Evolutionary conservation across 1,139 yeast genomes (phyloP), one percentile per base, ranked within the genome.

Genomic region (Hanseniaspora gamundiae): DNA sequence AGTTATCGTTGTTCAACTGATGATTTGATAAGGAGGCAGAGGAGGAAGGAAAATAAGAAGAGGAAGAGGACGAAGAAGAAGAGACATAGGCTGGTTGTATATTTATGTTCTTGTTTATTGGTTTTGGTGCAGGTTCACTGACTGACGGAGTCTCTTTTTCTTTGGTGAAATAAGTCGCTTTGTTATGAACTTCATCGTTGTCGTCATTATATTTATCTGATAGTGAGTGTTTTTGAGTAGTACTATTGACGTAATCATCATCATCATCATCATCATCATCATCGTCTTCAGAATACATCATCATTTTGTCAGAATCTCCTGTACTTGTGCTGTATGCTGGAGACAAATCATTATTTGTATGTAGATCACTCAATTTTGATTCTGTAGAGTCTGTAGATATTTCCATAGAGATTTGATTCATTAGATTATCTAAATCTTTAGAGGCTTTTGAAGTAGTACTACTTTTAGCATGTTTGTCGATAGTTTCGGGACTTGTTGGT

Each of bases 371-470:
- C n/a, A n/a, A n/a, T n/a, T n/a, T n/a, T n/a, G n/a, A n/a, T n/a
- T n/a, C n/a, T n/a, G n/a, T n/a, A n/a, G 38, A 42, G 42, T 6
- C 21, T 11, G 27, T 35, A 33, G 21, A 45, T 58, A 59, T 54
- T 41, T 59, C 62, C 40, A 52, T 55, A 2, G 62, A 58, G 11
- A 59, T 57, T 35, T 59, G 56, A 3, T 47, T 49, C 61, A 59
- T 58, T 31, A 59, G 38, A 39, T 52, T 47, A 39, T 59, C 63
- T 41, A 59, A 45, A 41, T 57, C 61, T 29, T 52, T 56, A 10
- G 36, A 33, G 10, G 36, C 61, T 29, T 52, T 56, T 17, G 36
- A 33, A 17, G 36, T 19, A 9, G 35, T 30, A 19, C 35, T 30
- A 4, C 16, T 16, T 30, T 16, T 30, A 19, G 16, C n/a, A 38